Conservation (phyloP, 495 filamentous ascomycete species). For the Evansstolkia leycettana region DNA sequence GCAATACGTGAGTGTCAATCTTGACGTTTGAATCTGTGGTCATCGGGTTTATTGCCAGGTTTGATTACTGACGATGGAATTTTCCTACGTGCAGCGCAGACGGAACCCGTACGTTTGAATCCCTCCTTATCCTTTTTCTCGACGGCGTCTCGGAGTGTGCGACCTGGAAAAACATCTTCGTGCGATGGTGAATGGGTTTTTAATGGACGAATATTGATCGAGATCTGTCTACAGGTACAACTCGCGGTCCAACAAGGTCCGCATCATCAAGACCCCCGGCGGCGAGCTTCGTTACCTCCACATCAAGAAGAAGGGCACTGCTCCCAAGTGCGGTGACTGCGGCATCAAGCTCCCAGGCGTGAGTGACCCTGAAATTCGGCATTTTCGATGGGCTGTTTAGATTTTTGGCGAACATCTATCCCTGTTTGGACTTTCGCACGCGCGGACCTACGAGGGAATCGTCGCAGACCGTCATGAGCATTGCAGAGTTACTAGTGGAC, state of each 20-base stretch:
- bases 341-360: constrained; percentile 89
- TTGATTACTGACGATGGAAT: constrained; percentile 11
- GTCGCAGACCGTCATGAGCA: too few species aligned
- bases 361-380: constrained; percentile 33
- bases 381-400: too few species aligned
- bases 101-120: constrained; percentile 70
- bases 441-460: too few species aligned
- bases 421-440: too few species aligned
- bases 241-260: constrained; percentile 92
- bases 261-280: constrained; percentile 91
- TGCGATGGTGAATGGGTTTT: constrained; percentile 3
- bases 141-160: constrained; percentile 5
- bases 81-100: constrained; percentile 46
- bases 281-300: constrained; percentile 89
- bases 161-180: background rate
- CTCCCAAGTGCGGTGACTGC: constrained; percentile 98
- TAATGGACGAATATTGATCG: constrained; percentile 21
- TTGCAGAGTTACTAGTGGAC: too few species aligned
- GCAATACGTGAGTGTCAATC: constrained; percentile 51
- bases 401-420: too few species aligned
- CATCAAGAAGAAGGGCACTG: constrained; percentile 95
- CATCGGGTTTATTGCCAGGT: constrained; percentile 1
- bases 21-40: background rate
- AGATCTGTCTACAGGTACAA: constrained; percentile 58
- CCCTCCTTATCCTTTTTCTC: constrained; percentile 3